Evolutionary conservation across 2,329 filamentous ascomycete genomes (phyloP).

Genomic region (Fusarium protoensiforme): DNA sequence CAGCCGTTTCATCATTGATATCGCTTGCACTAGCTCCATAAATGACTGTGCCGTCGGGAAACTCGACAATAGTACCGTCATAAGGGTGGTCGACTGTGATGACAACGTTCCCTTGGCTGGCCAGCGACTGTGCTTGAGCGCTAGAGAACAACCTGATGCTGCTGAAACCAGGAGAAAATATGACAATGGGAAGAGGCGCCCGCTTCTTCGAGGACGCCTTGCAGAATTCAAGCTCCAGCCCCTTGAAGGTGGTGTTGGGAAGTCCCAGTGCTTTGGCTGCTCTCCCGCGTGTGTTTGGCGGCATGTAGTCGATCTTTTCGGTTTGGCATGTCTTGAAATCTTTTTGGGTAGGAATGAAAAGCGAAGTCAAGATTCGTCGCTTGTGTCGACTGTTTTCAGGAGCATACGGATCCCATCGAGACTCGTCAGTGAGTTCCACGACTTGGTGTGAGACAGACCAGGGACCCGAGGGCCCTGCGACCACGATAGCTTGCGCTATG

Average conservation of each 20-base stretch:
- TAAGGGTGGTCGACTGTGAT: conserved; percentile 59
- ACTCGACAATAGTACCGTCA: conserved; percentile 55
- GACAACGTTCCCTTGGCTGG: conserved; percentile 56
- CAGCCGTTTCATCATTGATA: conserved; percentile 32
- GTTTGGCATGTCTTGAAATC: neutral
- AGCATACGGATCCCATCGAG: conserved; percentile 33
- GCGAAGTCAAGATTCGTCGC: conserved; percentile 22
- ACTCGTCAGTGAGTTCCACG: conserved; percentile 29
- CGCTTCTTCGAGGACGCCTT: conserved; percentile 18
- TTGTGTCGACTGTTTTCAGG: conserved; percentile 19
- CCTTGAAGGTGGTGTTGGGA: conserved; percentile 11
- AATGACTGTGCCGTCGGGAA: conserved; percentile 50
- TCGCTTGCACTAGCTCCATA: neutral
- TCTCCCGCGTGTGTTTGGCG: conserved; percentile 13
- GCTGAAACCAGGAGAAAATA: conserved; percentile 56
- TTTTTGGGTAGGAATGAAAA: conserved; percentile 16
- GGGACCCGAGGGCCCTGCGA: conserved; percentile 9
- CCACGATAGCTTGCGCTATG: conserved; percentile 15
- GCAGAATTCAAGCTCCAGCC: conserved; percentile 29
- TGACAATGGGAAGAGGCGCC: conserved; percentile 42
- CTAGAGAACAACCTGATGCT: conserved; percentile 52
- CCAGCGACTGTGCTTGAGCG: conserved; percentile 54
- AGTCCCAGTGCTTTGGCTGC: conserved; percentile 9
- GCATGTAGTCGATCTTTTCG: conserved; percentile 23
- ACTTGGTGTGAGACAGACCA: conserved; percentile 22